A percentile compares a stretch with the other conserved stretches of the same genome.
These are phyloP conservation scores for Trichoderma sp. DNA, from an alignment of 2,329 filamentous ascomycete species.

Conservation along the genomic window DNA sequence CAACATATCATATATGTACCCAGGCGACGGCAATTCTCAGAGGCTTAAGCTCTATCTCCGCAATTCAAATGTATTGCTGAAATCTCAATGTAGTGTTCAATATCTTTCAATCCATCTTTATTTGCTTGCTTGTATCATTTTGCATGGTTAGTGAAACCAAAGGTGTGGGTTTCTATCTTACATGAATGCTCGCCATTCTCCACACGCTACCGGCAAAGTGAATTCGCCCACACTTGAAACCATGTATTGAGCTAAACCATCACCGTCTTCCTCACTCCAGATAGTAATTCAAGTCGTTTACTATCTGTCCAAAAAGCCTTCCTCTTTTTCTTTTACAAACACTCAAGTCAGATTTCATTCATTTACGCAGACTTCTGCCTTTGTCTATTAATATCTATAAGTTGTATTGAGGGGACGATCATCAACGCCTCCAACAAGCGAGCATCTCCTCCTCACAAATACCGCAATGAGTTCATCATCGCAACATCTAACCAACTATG, in stretches of 20 bases:
- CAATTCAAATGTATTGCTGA: neutral
- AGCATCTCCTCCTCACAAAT: neutral
- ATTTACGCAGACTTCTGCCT: neutral
- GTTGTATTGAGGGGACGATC: neutral
- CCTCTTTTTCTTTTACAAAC: neutral
- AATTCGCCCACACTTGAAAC: neutral
- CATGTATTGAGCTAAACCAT: neutral
- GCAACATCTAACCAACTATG: neutral
- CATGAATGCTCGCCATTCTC: neutral
- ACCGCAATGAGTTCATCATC: slow-evolving; percentile 12
- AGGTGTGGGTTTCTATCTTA: neutral
- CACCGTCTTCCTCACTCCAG: neutral
- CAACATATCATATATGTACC: neutral
- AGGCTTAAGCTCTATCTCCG: neutral
- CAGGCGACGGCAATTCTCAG: neutral
- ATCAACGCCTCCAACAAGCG: neutral
- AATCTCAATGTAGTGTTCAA: neutral
- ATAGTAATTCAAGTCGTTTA: neutral
- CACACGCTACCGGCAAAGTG: neutral
- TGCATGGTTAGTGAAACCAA: neutral
- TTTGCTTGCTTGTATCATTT: neutral
- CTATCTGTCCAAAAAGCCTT: neutral
- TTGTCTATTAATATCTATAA: neutral
- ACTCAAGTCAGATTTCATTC: neutral
- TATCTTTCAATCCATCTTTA: neutral